Base-by-base conservation (phyloP, 257 asterid genomes). In the Marsdenia floribunda region DNA sequence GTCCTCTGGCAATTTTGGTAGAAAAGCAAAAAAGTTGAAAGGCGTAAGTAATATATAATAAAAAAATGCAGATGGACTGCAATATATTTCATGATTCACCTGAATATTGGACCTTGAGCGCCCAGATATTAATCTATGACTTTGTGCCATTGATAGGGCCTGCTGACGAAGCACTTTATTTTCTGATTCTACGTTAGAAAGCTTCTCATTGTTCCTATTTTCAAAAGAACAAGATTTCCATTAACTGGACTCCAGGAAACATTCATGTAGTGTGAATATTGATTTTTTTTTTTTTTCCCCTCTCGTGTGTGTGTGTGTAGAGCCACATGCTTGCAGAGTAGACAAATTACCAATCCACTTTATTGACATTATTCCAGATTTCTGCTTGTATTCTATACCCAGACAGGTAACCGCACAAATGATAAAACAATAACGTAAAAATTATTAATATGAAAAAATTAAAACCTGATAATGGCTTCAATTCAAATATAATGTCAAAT, bases 151-250 rank as follows among this genome's bases (percentile, higher is more conserved):
- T 72, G 96, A 82, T 70, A 95, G 87, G 77, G 98, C 99, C 88
- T 92, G 99, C 89, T 95, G 99, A 77, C 97, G 96, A 77, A 92
- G 95, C 81, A 92, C 93, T 84, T 92, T 92, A 76, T 95, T 95
- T 86, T 95, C 99, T 7, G 97, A 90, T 85, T 95, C 99, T 83
- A 90, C 64, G 81, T 95, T 92, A 77, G 91, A 83, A 81, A 86
- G 82, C 91, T 95, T 92, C 90, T 95, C 98, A 81, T 95, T 98
- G 73, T 84, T 85, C 96, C 99, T 92, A 82, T 71, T 72, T 76
- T 66, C 82, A 85, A 66, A 76, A 81, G 73, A 81, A 74, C 59
- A 84, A 76, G 55, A 63, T 74, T 29, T 44, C 72, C 70, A 78
- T 81, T 64, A 82, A 79, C 68, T 61, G 80, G 64, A 74, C 67